Conservation (phyloP, 73 alveolate genomes). For the Paraurostyla sp. region DNA sequence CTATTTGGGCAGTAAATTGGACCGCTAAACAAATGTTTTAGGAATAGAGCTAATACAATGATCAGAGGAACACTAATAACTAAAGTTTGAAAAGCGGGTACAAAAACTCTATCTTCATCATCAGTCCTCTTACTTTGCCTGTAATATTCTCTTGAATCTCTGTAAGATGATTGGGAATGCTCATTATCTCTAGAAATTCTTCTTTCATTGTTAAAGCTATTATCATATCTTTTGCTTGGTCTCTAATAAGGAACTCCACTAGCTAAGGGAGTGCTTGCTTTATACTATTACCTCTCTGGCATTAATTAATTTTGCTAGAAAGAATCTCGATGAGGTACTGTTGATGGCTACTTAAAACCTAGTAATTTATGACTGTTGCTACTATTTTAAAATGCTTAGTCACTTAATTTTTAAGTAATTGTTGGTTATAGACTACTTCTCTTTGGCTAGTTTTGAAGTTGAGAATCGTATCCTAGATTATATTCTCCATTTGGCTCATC, state of each 20-base stretch:
- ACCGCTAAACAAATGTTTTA: neutral
- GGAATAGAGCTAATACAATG: neutral
- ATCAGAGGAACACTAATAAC: neutral
- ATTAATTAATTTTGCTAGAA: neutral
- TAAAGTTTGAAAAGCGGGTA: neutral
- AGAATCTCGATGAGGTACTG: neutral
- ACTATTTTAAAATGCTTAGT: neutral
- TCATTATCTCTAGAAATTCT: neutral
- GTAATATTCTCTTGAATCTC: too few relatives aligned
- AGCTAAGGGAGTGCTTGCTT: neutral
- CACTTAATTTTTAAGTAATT: neutral
- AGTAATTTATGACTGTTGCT: conserved; percentile 14
- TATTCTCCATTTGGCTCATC: neutral
- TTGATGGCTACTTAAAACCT: neutral
- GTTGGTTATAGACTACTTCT: conserved; percentile 22
- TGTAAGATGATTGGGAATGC: too few relatives aligned
- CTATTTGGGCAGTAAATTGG: conserved; percentile 3
- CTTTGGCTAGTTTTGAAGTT: neutral
- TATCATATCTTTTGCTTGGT: neutral
- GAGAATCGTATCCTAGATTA: neutral
- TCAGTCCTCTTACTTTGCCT: neutral
- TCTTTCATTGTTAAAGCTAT: neutral
- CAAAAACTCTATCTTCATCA: neutral
- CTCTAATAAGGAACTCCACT: neutral
- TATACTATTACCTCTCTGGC: too few relatives aligned